Conservation (phyloP, 2,329 filamentous ascomycete species). For the Aureobasidium sp. region DNA sequence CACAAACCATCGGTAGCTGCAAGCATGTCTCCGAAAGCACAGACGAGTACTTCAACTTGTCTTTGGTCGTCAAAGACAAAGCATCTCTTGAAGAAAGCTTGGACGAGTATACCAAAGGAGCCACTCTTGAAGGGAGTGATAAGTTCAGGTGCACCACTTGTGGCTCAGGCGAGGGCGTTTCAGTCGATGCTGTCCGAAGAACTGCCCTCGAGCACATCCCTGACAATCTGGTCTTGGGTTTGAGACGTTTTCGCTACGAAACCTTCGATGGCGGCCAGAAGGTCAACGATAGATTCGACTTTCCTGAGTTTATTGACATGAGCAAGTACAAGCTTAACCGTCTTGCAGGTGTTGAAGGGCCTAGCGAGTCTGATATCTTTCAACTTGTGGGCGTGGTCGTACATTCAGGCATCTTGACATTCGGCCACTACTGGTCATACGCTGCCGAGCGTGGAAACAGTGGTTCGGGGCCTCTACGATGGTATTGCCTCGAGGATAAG, state of each 20-base stretch:
- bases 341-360: constrained; percentile 54
- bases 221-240: constrained; percentile 88
- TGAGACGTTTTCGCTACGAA: constrained; percentile 83
- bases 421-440: constrained; percentile 95
- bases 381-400: constrained; percentile 93
- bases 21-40: constrained; percentile 83
- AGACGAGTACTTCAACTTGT: constrained; percentile 88
- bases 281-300: constrained; percentile 91
- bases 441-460: constrained; percentile 35
- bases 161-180: constrained; percentile 48
- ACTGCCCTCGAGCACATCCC: constrained; percentile 88
- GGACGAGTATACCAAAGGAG: constrained; percentile 90
- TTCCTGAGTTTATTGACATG: constrained; percentile 78
- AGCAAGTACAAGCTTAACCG: constrained; percentile 82
- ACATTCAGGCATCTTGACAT: constrained; percentile 85
- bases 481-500: constrained; percentile 96
- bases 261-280: constrained; percentile 71
- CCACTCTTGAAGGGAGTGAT: constrained; percentile 94
- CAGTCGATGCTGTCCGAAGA: constrained; percentile 85
- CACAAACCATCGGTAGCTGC: constrained; percentile 93
- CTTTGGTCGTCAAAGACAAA: constrained; percentile 95
- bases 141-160: constrained; percentile 96
- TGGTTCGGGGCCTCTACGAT: constrained; percentile 31
- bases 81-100: constrained; percentile 74
- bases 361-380: constrained; percentile 64